A percentile compares a stretch with the other conserved stretches of the same genome.
These are phyloP conservation scores for Acmispon strigosus DNA, from an alignment of 306 rosid genomes.

Conservation along the genomic window DNA sequence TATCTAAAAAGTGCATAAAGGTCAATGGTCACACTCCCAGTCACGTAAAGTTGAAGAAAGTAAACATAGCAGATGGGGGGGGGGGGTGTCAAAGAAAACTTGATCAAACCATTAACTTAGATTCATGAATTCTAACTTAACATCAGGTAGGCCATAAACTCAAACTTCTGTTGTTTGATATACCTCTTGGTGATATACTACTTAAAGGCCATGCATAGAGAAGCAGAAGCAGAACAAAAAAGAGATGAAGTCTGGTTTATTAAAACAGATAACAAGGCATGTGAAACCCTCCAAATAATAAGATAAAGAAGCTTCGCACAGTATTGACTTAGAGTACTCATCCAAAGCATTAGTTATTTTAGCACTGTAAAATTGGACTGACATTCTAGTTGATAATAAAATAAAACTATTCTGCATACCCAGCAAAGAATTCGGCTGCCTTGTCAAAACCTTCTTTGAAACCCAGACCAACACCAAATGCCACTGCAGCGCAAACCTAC, in stretches of 20 bases:
- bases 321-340: not conserved
- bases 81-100: not conserved
- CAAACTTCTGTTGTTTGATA: slow-evolving; percentile 8
- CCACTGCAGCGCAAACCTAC: slow-evolving; percentile 68
- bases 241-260: not conserved
- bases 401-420: slow-evolving; percentile 43
- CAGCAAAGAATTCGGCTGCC: slow-evolving; percentile 83
- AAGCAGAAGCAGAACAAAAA: not conserved
- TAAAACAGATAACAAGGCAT: not conserved
- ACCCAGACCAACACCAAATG: slow-evolving; percentile 82
- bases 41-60: not conserved
- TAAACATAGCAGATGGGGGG: not conserved
- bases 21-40: not conserved
- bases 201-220: not conserved
- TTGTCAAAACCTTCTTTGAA: slow-evolving; percentile 67
- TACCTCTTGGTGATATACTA: slow-evolving; percentile 7
- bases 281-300: not conserved
- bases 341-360: slow-evolving; percentile 1
- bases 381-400: not conserved
- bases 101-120: not conserved
- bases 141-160: not conserved
- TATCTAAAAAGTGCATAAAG: slow-evolving; percentile 46
- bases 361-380: not conserved
- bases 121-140: not conserved
- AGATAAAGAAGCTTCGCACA: not conserved